Percentiles rank a stretch among this genome's conserved stretches.
Evolutionary conservation across 148 eudicot species (phyloP).

Genomic region (Vaccinium macrocarpon): DNA sequence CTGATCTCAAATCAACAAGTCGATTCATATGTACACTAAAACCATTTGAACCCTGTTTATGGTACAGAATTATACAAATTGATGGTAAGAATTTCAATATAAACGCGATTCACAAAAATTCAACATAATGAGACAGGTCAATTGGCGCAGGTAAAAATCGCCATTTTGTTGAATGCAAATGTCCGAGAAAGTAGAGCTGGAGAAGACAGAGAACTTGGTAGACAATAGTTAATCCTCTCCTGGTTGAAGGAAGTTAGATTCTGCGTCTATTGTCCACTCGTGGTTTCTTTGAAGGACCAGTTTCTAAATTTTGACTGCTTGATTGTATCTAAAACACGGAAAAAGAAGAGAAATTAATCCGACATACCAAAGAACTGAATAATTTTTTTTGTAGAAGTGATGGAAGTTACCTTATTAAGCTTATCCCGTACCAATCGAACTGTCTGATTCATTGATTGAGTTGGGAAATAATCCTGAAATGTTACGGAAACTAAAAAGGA

Average conservation of each 20-base stretch:
- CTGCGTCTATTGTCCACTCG: constrained; percentile 73
- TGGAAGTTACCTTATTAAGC: constrained; percentile 58
- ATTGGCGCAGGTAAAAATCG: neutral
- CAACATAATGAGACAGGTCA: neutral
- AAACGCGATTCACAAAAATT: neutral
- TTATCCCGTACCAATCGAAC: constrained; percentile 70
- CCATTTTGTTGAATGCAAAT: neutral
- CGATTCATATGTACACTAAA: neutral
- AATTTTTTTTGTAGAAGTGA: neutral
- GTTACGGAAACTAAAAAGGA: neutral
- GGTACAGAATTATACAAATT: neutral
- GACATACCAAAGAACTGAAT: neutral
- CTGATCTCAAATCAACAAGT: neutral
- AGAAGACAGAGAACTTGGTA: neutral
- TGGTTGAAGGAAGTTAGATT: constrained; percentile 35
- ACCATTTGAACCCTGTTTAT: neutral
- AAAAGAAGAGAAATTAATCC: neutral
- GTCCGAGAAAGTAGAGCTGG: neutral
- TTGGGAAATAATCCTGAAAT: constrained; percentile 69
- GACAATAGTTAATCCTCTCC: neutral
- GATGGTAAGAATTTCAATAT: neutral
- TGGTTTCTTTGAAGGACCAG: constrained; percentile 55
- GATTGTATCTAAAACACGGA: constrained; percentile 56
- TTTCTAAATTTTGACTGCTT: constrained; percentile 35
- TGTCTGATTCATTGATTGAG: constrained; percentile 76